Evolutionary conservation across 169 alveolate species (phyloP), one percentile per base, ranked within the genome.

Genomic region (Fabrea salina): DNA sequence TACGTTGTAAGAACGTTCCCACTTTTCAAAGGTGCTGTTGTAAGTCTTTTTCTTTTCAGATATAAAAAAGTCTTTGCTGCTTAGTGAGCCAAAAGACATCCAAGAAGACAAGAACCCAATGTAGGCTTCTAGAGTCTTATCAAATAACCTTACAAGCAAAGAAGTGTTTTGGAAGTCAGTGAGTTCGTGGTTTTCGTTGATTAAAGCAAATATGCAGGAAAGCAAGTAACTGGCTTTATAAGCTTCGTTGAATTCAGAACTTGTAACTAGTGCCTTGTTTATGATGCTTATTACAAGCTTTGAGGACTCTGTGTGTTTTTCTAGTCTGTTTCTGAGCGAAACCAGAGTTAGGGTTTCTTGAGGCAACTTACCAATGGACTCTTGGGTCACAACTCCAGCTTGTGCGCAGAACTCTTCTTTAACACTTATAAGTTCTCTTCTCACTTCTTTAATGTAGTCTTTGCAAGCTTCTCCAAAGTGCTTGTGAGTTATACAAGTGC

Each of bases 331-430:
- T 39, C 32, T 16, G 1, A 68, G 35, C 4, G 37, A 43, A 19
- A 68, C 44, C 37, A 68, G 30, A n/a, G 78, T 68, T 19, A 68
- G 11, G 1, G 39, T 16, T 13, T 16, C 35, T 1, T 44, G n/a
- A 19, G 78, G 78, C 13, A 44, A n/a, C 39, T 22, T 43, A 19
- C 66, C n/a, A n/a, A 68, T 8, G n/a, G 64, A 43, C 44, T 37
- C 35, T 43, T 40, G 7, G 0, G 78, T 19, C 8, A 68, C 59
- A 19, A 19, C 32, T 40, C 78, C 78, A 11, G 78, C 11, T 68
- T 68, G 61, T 13, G 44, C 61, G n/a, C 19, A 13, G 30, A 68
- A 27, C 64, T 68, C 78, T 19, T 68, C 78, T 68, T 68, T 8
- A 11, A 68, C 19, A 40, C 44, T 16, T 0, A 68, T 16, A 0